phyloP scores from a whole-genome alignment of 2,329 filamentous ascomycete genomes.

The Aspergillus fischeri region DNA sequence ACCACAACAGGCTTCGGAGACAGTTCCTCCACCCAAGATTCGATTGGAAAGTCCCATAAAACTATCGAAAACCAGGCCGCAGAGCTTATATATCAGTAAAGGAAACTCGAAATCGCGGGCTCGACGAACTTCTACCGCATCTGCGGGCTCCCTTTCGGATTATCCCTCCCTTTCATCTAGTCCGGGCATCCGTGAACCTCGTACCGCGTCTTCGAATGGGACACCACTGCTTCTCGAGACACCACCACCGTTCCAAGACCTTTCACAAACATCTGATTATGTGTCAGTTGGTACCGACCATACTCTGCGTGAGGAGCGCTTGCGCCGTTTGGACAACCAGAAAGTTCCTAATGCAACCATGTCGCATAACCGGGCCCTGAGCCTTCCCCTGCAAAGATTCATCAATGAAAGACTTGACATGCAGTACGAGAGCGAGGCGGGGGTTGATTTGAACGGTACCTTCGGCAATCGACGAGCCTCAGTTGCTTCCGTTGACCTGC shows the following conservation, averaged over 20 bases:
- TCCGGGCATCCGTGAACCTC: conserved; percentile 23
- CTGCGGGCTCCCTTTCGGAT: conserved; percentile 29
- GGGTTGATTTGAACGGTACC: conserved; percentile 8
- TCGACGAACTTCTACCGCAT: conserved; percentile 27
- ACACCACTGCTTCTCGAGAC: conserved; percentile 21
- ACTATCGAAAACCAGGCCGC: conserved; percentile 23
- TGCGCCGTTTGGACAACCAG: conserved; percentile 25
- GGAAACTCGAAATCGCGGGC: conserved; percentile 12
- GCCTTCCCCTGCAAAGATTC: conserved; percentile 37
- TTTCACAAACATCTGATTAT: conserved; percentile 14
- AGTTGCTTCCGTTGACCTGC: conserved; percentile 22
- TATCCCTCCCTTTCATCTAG: conserved; percentile 30
- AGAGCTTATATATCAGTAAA: conserved; percentile 18
- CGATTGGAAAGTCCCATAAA: conserved; percentile 33
- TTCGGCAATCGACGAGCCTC: conserved; percentile 14
- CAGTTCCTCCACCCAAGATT: conserved; percentile 14
- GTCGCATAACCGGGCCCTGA: conserved; percentile 30
- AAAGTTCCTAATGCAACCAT: conserved; percentile 20
- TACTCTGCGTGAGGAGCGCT: conserved; percentile 28
- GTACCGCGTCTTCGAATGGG: conserved; percentile 25
- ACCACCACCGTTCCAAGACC: conserved; percentile 19
- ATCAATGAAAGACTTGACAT: conserved; percentile 36
- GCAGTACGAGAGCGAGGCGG: conserved; percentile 18
- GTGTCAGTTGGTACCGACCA: conserved; percentile 21
- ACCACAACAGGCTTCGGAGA: conserved; percentile 3